A percentile compares a stretch with the other conserved stretches of the same genome.
These are phyloP conservation scores for Penicillium sp. DNA, from an alignment of 2,329 filamentous ascomycete genomes.

Conservation along the genomic window DNA sequence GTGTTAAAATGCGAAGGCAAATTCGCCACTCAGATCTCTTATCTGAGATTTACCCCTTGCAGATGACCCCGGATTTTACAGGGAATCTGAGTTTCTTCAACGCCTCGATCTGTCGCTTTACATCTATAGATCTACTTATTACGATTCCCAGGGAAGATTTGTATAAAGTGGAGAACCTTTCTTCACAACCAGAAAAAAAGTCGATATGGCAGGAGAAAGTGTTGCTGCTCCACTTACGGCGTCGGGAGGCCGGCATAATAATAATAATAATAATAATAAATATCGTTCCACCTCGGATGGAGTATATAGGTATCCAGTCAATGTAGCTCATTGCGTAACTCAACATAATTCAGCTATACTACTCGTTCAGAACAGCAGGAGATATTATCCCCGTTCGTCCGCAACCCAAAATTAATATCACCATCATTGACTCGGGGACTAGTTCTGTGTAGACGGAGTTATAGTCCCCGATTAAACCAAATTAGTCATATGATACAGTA, in stretches of 20 bases:
- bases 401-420: neutral
- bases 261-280: constrained; percentile 5
- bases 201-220: neutral
- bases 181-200: neutral
- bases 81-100: neutral
- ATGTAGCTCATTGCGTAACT: neutral
- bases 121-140: neutral
- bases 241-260: neutral
- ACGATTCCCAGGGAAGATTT: neutral
- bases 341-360: neutral
- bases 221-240: constrained; percentile 9
- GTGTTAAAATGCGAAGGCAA: neutral
- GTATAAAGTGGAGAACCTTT: neutral
- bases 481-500: constrained; percentile 14
- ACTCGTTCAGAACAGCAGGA: neutral
- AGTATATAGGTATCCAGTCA: neutral
- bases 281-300: constrained; percentile 7
- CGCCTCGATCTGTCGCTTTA: constrained; percentile 9
- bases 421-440: constrained; percentile 4
- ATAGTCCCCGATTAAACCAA: neutral
- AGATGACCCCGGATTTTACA: constrained; percentile 18
- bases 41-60: constrained; percentile 21
- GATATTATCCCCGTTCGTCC: neutral
- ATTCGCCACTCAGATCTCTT: constrained; percentile 12
- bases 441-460: neutral